Evolutionary conservation across 257 asterid species (phyloP), one percentile per base, ranked within the genome.

Genomic region (Solanum gandarillasii): DNA sequence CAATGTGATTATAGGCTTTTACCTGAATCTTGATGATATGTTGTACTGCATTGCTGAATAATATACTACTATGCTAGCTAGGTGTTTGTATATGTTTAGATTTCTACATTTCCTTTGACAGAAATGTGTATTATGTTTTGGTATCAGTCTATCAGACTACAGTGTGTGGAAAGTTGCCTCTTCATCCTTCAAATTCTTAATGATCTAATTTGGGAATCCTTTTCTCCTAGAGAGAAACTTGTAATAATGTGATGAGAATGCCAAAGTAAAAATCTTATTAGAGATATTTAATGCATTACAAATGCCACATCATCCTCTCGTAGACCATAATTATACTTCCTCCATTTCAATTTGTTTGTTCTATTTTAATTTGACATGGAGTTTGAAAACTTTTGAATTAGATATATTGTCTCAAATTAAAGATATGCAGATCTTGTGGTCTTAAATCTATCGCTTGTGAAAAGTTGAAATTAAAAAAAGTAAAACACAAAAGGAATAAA

Each of bases 301-400:
- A 32, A 31, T 34, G 43, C 43, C 38, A 67, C 34, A 67, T 67
- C 18, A 25, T 67, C 73, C 34, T 25, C 34, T 25, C 0, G 20
- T 25, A 67, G 34, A 67, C 1, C 73, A 25, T 67, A 67, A 67
- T 25, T n/a, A 4, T 65, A 65, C 7, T n/a, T 9, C 6, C 1
- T 60, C 2, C n/a, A 0, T 52, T 52, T 16, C 23, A 18, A 52
- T 52, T 6, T 58, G 12, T 58, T 21, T 58, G 12, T 58, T 21
- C 25, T 58, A 62, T 62, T 62, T 62, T 60, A n/a, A 1, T 62
- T 62, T 62, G 27, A 5, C 16, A 62, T 10, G 8, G 2, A 23
- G 0, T 62, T 62, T 62, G 0, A n/a, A n/a, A 4, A 1, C 3
- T 62, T 21, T n/a, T 62, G 4, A 62, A n/a, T 10, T n/a, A 0